These are phyloP conservation scores for Boletus tylopilopsis DNA, from an alignment of 768 basidiomycete genomes.

Conservation along the genomic window DNA sequence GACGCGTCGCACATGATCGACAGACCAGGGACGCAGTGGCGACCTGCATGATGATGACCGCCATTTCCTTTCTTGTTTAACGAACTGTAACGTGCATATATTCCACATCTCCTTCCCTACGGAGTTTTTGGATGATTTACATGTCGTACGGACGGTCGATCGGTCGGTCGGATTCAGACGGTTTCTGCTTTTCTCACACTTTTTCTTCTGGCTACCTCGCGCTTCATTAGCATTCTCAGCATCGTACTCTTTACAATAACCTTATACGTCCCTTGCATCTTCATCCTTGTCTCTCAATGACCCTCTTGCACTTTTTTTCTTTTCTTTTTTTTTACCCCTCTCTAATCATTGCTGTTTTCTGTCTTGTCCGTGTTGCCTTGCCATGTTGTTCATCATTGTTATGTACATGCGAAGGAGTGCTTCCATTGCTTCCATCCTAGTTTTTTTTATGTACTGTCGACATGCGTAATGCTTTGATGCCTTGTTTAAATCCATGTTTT, in stretches of 20 bases:
- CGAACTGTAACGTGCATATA: neutral
- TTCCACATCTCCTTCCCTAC: no score
- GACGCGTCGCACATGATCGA: slow-evolving; percentile 42
- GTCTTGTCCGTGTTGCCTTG: neutral
- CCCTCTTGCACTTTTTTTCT: neutral
- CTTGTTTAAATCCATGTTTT: neutral
- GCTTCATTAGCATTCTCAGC: slow-evolving; percentile 9
- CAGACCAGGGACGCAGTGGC: slow-evolving; percentile 36
- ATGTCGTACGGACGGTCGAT: no score
- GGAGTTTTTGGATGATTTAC: slow-evolving; percentile 11
- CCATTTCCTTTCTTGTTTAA: neutral
- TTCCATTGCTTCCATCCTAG: neutral
- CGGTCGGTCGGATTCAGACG: slow-evolving; percentile 10
- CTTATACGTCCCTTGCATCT: slow-evolving; percentile 4
- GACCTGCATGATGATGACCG: slow-evolving; percentile 37
- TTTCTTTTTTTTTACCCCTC: neutral
- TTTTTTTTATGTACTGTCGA: slow-evolving; percentile 7
- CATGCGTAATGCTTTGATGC: slow-evolving; percentile 5
- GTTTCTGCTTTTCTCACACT: neutral
- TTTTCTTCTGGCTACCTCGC: neutral
- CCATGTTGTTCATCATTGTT: neutral
- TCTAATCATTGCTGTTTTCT: no score
- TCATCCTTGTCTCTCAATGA: slow-evolving; percentile 2
- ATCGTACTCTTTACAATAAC: slow-evolving; percentile 19
- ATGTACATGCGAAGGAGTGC: no score